Percentiles rank a stretch among this genome's conserved stretches.
Conservation (phyloP, 768 basidiomycete genomes). For the Lentinula lateritia region DNA sequence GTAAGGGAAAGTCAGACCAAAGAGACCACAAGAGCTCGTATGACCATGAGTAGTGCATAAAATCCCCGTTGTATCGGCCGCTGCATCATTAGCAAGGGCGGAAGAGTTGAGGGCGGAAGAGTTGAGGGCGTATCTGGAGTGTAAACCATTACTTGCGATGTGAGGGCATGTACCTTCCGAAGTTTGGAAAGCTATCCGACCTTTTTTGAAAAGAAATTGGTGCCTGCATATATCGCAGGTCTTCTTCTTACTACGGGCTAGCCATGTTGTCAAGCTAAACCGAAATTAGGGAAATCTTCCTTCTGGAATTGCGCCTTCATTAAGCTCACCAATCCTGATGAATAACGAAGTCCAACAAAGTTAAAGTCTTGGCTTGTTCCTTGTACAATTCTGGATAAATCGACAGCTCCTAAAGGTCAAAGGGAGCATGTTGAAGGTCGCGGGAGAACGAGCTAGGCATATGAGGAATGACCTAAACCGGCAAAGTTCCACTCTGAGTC, state of each 20-base stretch:
- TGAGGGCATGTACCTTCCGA: not conserved
- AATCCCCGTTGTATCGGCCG: slow-evolving; percentile 64
- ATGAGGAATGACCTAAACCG: too few species aligned
- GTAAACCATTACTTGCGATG: slow-evolving; percentile 45
- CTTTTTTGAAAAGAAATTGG: slow-evolving; percentile 88
- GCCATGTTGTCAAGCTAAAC: slow-evolving; percentile 84
- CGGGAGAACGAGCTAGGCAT: too few species aligned
- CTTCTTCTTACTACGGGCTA: slow-evolving; percentile 91
- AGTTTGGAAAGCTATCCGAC: slow-evolving; percentile 28
- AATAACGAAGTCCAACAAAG: slow-evolving; percentile 30
- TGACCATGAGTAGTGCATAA: slow-evolving; percentile 51
- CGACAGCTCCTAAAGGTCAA: too few species aligned
- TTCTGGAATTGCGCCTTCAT: not conserved
- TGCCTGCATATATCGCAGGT: slow-evolving; percentile 96
- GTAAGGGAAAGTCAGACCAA: slow-evolving; percentile 89
- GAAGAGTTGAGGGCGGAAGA: slow-evolving; percentile 67
- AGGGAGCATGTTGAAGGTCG: too few species aligned
- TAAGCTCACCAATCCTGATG: slow-evolving; percentile 89
- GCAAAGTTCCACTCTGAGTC: too few species aligned
- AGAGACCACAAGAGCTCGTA: slow-evolving; percentile 70
- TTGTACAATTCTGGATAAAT: too few species aligned
- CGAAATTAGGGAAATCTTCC: slow-evolving; percentile 4
- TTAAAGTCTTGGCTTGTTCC: too few species aligned
- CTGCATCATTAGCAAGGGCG: slow-evolving; percentile 61
- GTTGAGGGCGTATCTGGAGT: slow-evolving; percentile 75